Conservation (phyloP, 768 basidiomycete genomes). For the Mycena crocata region DNA sequence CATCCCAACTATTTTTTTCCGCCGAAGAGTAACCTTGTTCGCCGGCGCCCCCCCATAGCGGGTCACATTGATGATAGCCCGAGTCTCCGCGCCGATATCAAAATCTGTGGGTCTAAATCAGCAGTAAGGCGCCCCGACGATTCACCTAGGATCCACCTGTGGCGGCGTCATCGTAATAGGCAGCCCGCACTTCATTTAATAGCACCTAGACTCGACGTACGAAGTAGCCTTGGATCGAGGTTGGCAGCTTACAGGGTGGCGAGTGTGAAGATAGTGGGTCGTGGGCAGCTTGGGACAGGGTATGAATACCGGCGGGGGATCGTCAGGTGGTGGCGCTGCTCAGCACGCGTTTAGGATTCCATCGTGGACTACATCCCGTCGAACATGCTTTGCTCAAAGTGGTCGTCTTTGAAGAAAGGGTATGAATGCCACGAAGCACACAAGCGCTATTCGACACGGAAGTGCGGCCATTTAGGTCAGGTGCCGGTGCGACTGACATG, state of each 20-base stretch:
- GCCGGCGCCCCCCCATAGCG: background rate
- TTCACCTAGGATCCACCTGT: constrained; percentile 25
- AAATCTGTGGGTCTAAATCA: background rate
- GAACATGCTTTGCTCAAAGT: background rate
- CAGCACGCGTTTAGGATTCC: background rate
- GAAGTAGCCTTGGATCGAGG: constrained; percentile 6
- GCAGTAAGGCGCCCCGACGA: background rate
- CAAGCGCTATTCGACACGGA: background rate
- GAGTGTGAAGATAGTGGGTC: background rate
- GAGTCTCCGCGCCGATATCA: constrained; percentile 5
- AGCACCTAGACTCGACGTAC: background rate
- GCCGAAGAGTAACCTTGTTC: background rate
- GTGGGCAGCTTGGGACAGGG: background rate
- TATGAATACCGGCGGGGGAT: constrained; percentile 1
- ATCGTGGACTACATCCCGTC: background rate
- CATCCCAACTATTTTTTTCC: background rate
- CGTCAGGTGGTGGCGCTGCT: background rate
- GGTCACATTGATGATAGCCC: constrained; percentile 6
- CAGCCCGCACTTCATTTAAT: background rate
- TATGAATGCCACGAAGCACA: background rate
- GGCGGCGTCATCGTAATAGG: constrained; percentile 16
- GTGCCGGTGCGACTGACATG: background rate
- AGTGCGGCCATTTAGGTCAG: background rate
- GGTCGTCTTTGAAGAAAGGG: too few relatives aligned
- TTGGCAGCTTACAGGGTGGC: background rate